Conservation (phyloP, 2,329 filamentous ascomycete genomes). For the Fusarium sublunatum region DNA sequence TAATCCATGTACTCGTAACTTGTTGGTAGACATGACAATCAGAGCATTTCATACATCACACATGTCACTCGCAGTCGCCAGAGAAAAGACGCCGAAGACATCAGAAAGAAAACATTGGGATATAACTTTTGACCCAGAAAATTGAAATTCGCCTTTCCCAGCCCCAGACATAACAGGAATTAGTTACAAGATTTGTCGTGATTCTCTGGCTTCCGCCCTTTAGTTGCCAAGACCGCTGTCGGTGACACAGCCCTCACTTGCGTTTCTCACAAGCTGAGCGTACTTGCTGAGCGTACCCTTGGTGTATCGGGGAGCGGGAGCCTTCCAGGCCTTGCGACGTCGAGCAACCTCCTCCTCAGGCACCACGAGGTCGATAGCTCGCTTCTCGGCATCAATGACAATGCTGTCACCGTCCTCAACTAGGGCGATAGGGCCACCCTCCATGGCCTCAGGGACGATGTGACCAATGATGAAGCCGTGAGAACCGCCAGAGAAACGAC, state of each 20-base stretch:
- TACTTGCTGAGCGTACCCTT: conserved; percentile 79
- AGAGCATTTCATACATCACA: conserved; percentile 5
- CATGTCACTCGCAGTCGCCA: neutral
- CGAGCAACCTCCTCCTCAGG: conserved; percentile 71
- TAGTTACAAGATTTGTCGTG: conserved; percentile 35
- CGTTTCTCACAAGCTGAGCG: conserved; percentile 68
- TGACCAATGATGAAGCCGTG: conserved; percentile 91
- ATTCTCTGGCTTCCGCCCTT: conserved; percentile 16
- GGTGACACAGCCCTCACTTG: conserved; percentile 70
- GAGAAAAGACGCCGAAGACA: neutral
- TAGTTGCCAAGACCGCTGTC: conserved; percentile 53
- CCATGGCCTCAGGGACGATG: conserved; percentile 87
- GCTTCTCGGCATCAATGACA: conserved; percentile 83
- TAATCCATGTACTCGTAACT: conserved; percentile 10
- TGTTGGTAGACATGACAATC: conserved; percentile 22
- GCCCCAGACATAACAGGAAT: conserved; percentile 40
- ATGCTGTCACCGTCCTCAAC: conserved; percentile 85
- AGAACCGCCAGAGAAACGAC: conserved; percentile 81
- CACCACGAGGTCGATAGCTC: conserved; percentile 74
- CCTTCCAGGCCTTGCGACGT: conserved; percentile 70
- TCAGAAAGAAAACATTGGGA: conserved; percentile 27
- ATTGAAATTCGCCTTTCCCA: conserved; percentile 48
- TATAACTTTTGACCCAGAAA: conserved; percentile 32
- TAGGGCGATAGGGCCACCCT: conserved; percentile 85
- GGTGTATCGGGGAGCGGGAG: conserved; percentile 67